Base-by-base conservation (phyloP, 441 rosid species). In the Hypseocharis bilobata region DNA sequence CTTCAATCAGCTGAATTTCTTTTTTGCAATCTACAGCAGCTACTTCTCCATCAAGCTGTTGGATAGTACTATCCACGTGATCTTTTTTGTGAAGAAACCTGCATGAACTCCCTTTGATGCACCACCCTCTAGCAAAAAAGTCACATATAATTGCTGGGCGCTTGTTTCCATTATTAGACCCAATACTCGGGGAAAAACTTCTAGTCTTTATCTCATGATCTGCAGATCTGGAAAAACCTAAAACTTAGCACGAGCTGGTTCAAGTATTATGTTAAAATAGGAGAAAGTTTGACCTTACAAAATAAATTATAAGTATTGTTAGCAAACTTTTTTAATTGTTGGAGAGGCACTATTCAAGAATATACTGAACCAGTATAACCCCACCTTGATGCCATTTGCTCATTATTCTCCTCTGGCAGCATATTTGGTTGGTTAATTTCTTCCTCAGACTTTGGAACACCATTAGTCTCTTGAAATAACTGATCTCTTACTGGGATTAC, bases 81-180 rank as follows among this genome's bases (percentile, higher is more conserved):
- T 80, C 84, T 44, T 81, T 88, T 58, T 77, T 64, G 70, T 93
- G 99, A 72, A 87, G 81, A 80, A 91, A 93, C 81, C 72, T 87
- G 79, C 99, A 93, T 3, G 82, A 82, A 60, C 63, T 80, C 72
- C 96, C 97, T 71, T 74, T 91, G 68, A 78, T 71, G 85, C 99
- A 93, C 95, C 97, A 84, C 29, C 99, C 97, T 80, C 77, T 85
- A 30, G 84, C 82, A 70, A 79, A 93, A 79, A 90, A 93, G 73
- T 81, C 78, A 68, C 97, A 93, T n/a, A 73, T 64, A 59, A 70
- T 60, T 0, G 88, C 89, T 26, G 80, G 72, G 64, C 85, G 88
- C 76, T 82, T 84, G 73, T 72, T 81, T 67, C 32, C 78, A 73
- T 77, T 70, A 30, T 65, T 64, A 36, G 74, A 65, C 54, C 76